These are phyloP conservation scores for Cicer chorassanicum DNA, from an alignment of 306 rosid species.

Conservation along the genomic window DNA sequence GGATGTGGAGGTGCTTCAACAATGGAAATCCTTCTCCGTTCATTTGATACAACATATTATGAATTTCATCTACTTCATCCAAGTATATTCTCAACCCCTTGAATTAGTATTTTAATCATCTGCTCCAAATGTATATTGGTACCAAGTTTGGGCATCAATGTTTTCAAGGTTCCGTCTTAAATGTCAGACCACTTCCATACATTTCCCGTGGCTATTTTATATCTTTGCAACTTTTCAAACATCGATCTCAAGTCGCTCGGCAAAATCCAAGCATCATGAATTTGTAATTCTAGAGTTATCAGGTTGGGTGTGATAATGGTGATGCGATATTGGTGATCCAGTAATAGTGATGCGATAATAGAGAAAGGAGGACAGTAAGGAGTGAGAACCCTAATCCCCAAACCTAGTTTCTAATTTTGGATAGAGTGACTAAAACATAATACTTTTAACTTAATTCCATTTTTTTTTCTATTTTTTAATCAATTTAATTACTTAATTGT, in stretches of 20 bases:
- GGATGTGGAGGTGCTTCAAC: slow-evolving; percentile 1
- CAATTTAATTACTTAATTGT: too few species aligned
- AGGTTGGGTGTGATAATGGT: too few species aligned
- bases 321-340: too few species aligned
- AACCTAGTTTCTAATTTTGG: too few species aligned
- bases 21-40: slow-evolving; percentile 10
- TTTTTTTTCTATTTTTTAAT: too few species aligned
- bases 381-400: too few species aligned
- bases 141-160: slow-evolving; percentile 16
- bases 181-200: slow-evolving; percentile 20
- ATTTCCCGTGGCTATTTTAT: slow-evolving; percentile 2
- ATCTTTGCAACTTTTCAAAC: not conserved
- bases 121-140: not conserved
- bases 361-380: too few species aligned
- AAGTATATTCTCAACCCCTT: slow-evolving; percentile 4
- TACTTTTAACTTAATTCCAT: too few species aligned
- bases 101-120: not conserved
- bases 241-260: not conserved
- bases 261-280: not conserved
- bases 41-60: not conserved
- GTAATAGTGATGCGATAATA: too few species aligned
- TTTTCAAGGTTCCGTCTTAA: not conserved
- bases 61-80: slow-evolving; percentile 23
- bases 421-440: too few species aligned
- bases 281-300: not conserved